Conservation (phyloP, 371 early-diverging fungal species). For the Mortierella sp. region DNA sequence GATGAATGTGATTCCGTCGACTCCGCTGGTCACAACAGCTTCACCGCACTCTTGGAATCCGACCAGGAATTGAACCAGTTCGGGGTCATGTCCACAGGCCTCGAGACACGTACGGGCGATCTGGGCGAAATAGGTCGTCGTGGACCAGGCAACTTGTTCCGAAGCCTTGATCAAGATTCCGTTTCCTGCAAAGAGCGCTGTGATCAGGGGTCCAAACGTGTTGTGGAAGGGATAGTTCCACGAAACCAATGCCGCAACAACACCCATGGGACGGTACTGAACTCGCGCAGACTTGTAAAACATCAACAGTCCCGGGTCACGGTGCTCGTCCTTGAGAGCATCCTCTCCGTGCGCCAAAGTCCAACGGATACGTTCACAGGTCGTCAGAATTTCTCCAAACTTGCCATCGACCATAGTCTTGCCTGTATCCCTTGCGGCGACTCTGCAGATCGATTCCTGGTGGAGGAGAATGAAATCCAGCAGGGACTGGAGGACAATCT, state of each 20-base stretch:
- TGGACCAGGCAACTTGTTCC: slow-evolving; percentile 90
- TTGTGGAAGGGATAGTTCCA: slow-evolving; percentile 95
- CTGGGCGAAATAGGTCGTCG: slow-evolving; percentile 68
- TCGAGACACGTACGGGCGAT: slow-evolving; percentile 76
- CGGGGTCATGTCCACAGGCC: slow-evolving; percentile 80
- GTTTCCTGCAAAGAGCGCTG: slow-evolving; percentile 89
- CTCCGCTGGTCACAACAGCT: slow-evolving; percentile 73
- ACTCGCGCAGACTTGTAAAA: slow-evolving; percentile 83
- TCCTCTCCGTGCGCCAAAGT: slow-evolving; percentile 85
- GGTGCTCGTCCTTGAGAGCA: slow-evolving; percentile 74
- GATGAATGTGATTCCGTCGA: slow-evolving; percentile 88
- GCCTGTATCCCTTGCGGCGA: slow-evolving; percentile 87
- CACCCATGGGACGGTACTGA: slow-evolving; percentile 86
- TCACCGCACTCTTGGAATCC: slow-evolving; percentile 88
- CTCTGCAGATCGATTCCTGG: slow-evolving; percentile 84
- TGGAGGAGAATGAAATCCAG: slow-evolving; percentile 81
- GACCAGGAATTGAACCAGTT: slow-evolving; percentile 84
- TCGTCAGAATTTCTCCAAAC: slow-evolving; percentile 87
- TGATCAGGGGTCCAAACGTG: slow-evolving; percentile 84
- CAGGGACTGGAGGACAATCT: slow-evolving; percentile 80
- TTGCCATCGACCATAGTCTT: slow-evolving; percentile 90
- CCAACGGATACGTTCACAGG: slow-evolving; percentile 87
- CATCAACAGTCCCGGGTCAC: slow-evolving; percentile 81
- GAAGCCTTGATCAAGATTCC: slow-evolving; percentile 88
- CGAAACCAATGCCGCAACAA: slow-evolving; percentile 83